phyloP scores from a whole-genome alignment of 2,329 filamentous ascomycete species.

The Monilinia laxa region DNA sequence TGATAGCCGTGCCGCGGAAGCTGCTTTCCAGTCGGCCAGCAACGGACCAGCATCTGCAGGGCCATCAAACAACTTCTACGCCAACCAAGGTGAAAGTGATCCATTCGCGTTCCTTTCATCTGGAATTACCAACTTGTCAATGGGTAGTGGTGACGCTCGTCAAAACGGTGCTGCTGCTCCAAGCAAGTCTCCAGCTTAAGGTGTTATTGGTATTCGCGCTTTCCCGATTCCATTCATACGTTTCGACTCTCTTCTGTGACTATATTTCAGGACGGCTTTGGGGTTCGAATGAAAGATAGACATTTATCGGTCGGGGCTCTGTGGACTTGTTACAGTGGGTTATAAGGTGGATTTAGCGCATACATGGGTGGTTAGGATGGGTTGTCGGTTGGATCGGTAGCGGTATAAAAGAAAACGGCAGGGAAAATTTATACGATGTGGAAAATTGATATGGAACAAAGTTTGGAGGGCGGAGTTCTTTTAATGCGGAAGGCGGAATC shows the following conservation, averaged over 20 bases:
- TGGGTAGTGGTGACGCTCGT: conserved; percentile 63
- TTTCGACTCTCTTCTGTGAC: conserved; percentile 36
- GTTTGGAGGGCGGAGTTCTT: conserved; percentile 39
- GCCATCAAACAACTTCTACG: conserved; percentile 69
- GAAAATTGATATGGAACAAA: conserved; percentile 31
- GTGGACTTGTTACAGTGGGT: conserved; percentile 36
- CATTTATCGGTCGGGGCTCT: conserved; percentile 35
- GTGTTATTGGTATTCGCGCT: conserved; percentile 29
- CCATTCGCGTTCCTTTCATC: conserved; percentile 78
- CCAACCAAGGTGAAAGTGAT: conserved; percentile 61
- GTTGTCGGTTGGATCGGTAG: conserved; percentile 28
- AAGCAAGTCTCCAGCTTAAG: conserved; percentile 42
- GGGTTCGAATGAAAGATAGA: conserved; percentile 39
- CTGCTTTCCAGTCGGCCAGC: conserved; percentile 85
- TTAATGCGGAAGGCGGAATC: conserved; percentile 41
- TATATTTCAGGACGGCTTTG: conserved; percentile 41
- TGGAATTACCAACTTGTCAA: conserved; percentile 69
- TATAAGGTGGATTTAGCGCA: conserved; percentile 32
- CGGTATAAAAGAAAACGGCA: conserved; percentile 39
- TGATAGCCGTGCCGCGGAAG: conserved; percentile 89
- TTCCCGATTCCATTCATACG: conserved; percentile 36
- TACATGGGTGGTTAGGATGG: conserved; percentile 30
- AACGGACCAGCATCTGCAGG: conserved; percentile 78
- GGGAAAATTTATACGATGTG: conserved; percentile 35
- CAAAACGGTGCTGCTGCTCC: conserved; percentile 55